These are phyloP conservation scores for Phytophthora sp. DNA, from an alignment of 352 stramenopile species.

Conservation along the genomic window DNA sequence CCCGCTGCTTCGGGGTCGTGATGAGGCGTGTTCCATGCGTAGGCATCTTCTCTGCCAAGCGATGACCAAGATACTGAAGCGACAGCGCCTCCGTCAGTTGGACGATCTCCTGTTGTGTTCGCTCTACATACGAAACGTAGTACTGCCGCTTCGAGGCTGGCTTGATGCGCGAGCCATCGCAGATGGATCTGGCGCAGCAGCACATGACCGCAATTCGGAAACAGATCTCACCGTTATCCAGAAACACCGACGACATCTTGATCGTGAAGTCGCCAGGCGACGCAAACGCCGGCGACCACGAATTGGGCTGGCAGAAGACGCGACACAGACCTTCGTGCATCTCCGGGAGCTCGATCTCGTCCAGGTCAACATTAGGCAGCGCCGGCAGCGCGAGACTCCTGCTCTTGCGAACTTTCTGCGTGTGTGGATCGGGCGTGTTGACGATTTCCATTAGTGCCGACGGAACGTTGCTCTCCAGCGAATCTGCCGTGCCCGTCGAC, in stretches of 20 bases:
- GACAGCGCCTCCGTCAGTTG: constrained; percentile 64
- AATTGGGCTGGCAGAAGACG: constrained; percentile 64
- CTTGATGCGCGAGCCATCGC: constrained; percentile 47
- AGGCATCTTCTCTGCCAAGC: constrained; percentile 61
- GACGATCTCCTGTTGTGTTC: constrained; percentile 57
- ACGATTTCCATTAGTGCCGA: constrained; percentile 37
- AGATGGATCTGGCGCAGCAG: constrained; percentile 57
- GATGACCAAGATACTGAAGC: constrained; percentile 68
- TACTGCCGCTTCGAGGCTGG: constrained; percentile 62
- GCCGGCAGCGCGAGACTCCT: constrained; percentile 26
- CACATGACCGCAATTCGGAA: constrained; percentile 69
- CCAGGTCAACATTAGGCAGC: constrained; percentile 37
- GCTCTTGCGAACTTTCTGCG: constrained; percentile 24
- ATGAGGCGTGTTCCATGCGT: constrained; percentile 38
- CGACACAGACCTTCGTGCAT: constrained; percentile 70
- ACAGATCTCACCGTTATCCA: constrained; percentile 47
- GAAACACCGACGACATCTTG: constrained; percentile 57
- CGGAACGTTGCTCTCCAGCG: neutral
- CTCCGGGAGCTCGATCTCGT: constrained; percentile 77
- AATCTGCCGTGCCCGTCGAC: constrained; percentile 18
- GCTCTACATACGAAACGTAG: constrained; percentile 66
- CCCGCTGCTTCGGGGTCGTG: constrained; percentile 39
- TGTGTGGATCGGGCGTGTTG: constrained; percentile 21
- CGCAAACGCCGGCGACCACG: constrained; percentile 78
- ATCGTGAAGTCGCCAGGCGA: constrained; percentile 81